Evolutionary conservation across 2,329 filamentous ascomycete genomes (phyloP), one percentile per base, ranked within the genome.

Genomic region (Talaromyces sp.): DNA sequence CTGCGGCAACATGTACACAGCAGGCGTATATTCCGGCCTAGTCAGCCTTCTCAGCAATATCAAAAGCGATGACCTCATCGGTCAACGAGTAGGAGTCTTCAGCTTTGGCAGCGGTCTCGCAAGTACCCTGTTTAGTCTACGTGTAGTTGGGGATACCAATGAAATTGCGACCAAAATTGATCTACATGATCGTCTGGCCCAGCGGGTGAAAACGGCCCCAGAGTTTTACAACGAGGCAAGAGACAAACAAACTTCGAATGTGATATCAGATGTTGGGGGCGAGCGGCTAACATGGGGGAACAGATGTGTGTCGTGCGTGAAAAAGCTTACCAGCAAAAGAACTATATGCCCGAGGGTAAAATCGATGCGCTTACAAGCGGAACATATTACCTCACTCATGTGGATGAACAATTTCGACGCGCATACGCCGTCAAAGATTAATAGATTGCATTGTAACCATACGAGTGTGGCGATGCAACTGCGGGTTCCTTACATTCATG

Each of bases 1-100:
- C 74, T 87, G 84, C 73, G 74, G 75, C 51, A 81, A 81, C 66
- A 81, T 80, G 78, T 81, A 81, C 64, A 75, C 71, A 56, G 79
- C 76, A 32, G 79, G 75, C 62, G 75, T 81, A n/a, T 81, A 80
- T 60, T 73, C 74, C 47, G 76, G 76, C 29, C 66, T 81, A 14
- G 69, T 72, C 49, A 73, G 74, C 44, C 72, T 90, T 65, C 72
- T 91, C 64, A 74, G 79, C 60, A 77, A 84, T 65, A 77, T 85
- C 56, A n/a, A 36, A 13, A 52, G 20, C 16, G 19, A 27, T 8
- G 19, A 37, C 14, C 41, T 42, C 9, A 19, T 22, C 7, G 16
- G 16, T 8, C 35, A 16, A 33, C 19, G 30, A 4, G 24, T 46
- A 9, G 30, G 43, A 3, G 14, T 44, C 4, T 51, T 35, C 16